Percentiles rank a stretch among this genome's conserved stretches.
Evolutionary conservation across 352 stramenopile genomes (phyloP).

Genomic region (Phytopythium chamaehyphon): DNA sequence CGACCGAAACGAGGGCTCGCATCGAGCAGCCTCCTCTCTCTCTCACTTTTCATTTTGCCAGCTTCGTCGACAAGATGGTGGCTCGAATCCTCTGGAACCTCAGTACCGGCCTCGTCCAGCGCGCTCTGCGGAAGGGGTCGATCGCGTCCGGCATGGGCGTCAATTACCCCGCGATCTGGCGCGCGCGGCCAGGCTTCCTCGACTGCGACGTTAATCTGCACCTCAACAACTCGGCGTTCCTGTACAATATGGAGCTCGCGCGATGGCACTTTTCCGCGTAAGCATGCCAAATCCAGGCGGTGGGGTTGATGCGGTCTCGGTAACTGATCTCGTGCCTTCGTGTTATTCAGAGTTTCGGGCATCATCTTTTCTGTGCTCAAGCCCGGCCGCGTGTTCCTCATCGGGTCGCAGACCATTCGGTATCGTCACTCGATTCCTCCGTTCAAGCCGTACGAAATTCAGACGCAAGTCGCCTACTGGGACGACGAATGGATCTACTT

Average conservation of each 20-base stretch:
- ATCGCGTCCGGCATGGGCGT: constrained; percentile 58
- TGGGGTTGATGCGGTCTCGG: too few species aligned
- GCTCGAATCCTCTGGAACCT: constrained; percentile 74
- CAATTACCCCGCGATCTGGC: constrained; percentile 68
- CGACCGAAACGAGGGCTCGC: background rate
- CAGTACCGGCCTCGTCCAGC: constrained; percentile 49
- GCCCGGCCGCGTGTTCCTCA: constrained; percentile 48
- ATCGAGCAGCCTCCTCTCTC: background rate
- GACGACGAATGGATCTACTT: constrained; percentile 60
- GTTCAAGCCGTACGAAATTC: constrained; percentile 54
- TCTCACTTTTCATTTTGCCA: too few species aligned
- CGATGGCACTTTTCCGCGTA: constrained; percentile 71
- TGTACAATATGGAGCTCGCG: constrained; percentile 82
- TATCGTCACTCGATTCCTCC: constrained; percentile 55
- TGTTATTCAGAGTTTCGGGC: constrained; percentile 15
- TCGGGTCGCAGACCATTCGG: constrained; percentile 52
- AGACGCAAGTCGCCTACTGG: constrained; percentile 36
- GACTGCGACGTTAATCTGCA: constrained; percentile 83
- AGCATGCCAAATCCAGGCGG: too few species aligned
- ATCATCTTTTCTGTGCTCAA: constrained; percentile 48
- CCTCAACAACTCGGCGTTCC: constrained; percentile 77
- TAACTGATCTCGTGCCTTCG: too few species aligned
- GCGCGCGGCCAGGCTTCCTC: constrained; percentile 56
- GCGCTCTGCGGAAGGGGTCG: constrained; percentile 43
- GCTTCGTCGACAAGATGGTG: constrained; percentile 32